Percentiles rank a stretch among this genome's conserved stretches.
phyloP scores from a whole-genome alignment of 306 rosid species.

The Vigna angularis region DNA sequence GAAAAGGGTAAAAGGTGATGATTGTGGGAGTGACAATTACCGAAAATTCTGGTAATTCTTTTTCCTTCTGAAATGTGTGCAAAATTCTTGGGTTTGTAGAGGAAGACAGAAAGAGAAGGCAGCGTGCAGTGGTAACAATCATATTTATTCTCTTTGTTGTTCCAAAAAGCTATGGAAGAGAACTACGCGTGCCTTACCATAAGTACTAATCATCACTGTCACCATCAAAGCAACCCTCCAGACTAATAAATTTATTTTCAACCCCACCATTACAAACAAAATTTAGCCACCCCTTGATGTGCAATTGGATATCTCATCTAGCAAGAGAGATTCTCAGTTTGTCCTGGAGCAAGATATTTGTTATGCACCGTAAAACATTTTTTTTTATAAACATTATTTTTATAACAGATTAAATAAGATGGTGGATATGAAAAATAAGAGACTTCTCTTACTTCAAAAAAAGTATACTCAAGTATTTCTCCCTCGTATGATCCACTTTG shows the following conservation, averaged over 20 bases:
- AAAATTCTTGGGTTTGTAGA: conserved; percentile 51
- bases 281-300: not conserved
- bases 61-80: conserved; percentile 63
- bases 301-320: not conserved
- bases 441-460: not conserved
- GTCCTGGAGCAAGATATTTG: not conserved
- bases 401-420: not conserved
- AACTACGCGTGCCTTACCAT: conserved; percentile 70
- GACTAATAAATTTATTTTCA: conserved; percentile 22
- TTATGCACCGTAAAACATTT: conserved; percentile 20
- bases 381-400: not conserved
- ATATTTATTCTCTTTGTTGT: conserved; percentile 81
- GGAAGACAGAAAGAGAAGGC: conserved; percentile 37
- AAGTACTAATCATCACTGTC: conserved; percentile 74
- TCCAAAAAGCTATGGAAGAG: conserved; percentile 57
- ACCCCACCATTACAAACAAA: conserved; percentile 26
- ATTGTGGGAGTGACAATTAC: conserved; percentile 68
- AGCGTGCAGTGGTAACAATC: conserved; percentile 82
- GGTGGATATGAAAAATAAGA: not conserved
- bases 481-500: conserved; percentile 1
- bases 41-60: conserved; percentile 58
- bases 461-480: not conserved
- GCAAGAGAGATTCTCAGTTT: not conserved
- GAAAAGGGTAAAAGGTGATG: conserved; percentile 63
- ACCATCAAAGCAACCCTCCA: conserved; percentile 48